Conservation (phyloP, 768 basidiomycete genomes). For the Boletellus ananiceps region DNA sequence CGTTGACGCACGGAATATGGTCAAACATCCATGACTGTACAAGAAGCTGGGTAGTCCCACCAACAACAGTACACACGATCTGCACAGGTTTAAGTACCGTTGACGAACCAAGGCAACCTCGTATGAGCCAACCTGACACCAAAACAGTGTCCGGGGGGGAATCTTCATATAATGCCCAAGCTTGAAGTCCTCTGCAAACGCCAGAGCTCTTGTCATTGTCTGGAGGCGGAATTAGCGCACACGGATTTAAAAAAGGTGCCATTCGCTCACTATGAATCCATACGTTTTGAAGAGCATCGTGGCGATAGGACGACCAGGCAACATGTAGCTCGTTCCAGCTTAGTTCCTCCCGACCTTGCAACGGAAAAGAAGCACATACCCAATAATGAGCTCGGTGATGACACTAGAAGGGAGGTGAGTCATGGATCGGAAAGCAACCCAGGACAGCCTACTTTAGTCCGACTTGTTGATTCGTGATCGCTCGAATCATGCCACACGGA, state of each 20-base stretch:
- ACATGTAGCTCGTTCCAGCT: conserved; percentile 42
- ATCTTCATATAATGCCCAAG: conserved; percentile 65
- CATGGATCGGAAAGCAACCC: background rate
- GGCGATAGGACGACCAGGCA: conserved; percentile 74
- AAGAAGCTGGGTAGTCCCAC: conserved; percentile 68
- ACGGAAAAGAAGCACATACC: conserved; percentile 25
- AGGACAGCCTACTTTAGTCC: conserved; percentile 45
- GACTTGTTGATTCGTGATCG: conserved; percentile 78
- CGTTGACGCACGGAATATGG: conserved; percentile 45
- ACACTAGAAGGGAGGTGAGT: conserved; percentile 37
- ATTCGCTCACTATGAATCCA: conserved; percentile 54
- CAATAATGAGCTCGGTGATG: conserved; percentile 77
- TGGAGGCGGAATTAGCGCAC: conserved; percentile 2
- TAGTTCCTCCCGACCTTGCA: background rate
- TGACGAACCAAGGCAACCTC: background rate
- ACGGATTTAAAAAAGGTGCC: background rate
- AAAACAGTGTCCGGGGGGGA: conserved; percentile 71
- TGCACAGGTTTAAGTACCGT: conserved; percentile 21
- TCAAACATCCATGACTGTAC: conserved; percentile 73
- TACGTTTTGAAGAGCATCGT: conserved; percentile 87
- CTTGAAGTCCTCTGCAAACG: conserved; percentile 74
- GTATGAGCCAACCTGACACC: conserved; percentile 44
- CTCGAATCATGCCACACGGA: conserved; percentile 56
- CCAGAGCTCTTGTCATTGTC: conserved; percentile 45
- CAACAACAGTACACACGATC: conserved; percentile 60